Evolutionary conservation across 1,284 basidiomycete species (phyloP).

Genomic region (Trichosporon inkin): DNA sequence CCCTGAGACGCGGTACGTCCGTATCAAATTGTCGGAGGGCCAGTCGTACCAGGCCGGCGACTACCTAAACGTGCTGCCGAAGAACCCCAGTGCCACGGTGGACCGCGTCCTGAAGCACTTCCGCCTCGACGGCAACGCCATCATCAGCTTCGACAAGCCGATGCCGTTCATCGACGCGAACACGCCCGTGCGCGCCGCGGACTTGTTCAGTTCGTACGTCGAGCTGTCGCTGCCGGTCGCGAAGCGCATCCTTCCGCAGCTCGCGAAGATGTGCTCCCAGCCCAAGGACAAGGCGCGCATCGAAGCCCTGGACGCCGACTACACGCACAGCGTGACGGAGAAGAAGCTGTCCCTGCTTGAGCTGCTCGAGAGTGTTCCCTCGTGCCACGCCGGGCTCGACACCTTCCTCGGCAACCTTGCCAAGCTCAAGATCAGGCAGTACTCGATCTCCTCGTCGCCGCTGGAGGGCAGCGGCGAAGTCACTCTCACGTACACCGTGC

Average conservation of each 20-base stretch:
- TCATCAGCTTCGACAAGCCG: slow-evolving; percentile 51
- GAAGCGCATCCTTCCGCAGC: slow-evolving; percentile 3
- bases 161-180: slow-evolving; percentile 53
- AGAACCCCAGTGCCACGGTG: slow-evolving; percentile 30
- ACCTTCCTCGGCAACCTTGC: slow-evolving; percentile 53
- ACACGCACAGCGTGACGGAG: slow-evolving; percentile 31
- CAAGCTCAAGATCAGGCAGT: slow-evolving; percentile 53
- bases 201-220: slow-evolving; percentile 53
- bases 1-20: slow-evolving; percentile 33
- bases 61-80: slow-evolving; percentile 51
- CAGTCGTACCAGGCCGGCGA: slow-evolving; percentile 53
- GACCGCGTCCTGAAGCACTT: slow-evolving; percentile 52
- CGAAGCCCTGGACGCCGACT: slow-evolving; percentile 19
- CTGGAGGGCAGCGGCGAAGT: slow-evolving; percentile 54
- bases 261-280: slow-evolving; percentile 1
- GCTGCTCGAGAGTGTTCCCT: slow-evolving; percentile 28
- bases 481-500: slow-evolving; percentile 55
- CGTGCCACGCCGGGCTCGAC: slow-evolving; percentile 51
- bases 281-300: slow-evolving; percentile 22
- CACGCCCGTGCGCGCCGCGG: slow-evolving; percentile 47
- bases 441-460: slow-evolving; percentile 58
- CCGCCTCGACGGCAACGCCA: slow-evolving; percentile 51
- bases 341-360: slow-evolving; percentile 9
- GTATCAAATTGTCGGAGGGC: slow-evolving; percentile 51
- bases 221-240: slow-evolving; percentile 46